Conservation (phyloP, 192 early-diverging fungal genomes). For the Dispira simplex region DNA sequence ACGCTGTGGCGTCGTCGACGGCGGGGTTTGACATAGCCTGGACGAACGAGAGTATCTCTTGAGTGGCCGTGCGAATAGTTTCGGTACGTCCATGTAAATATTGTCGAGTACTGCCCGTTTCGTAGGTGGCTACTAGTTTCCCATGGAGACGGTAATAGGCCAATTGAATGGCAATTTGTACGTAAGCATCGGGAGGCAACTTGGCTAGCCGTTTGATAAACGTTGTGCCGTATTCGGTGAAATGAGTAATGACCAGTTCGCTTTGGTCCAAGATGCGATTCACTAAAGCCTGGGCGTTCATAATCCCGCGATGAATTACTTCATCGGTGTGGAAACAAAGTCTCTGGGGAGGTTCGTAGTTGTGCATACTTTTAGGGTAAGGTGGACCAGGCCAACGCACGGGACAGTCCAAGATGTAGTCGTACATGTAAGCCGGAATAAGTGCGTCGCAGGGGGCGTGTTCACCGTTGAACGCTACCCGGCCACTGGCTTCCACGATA, state of each 20-base stretch:
- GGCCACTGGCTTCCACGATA: conserved; percentile 58
- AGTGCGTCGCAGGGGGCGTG: conserved; percentile 78
- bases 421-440: conserved; percentile 44
- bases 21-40: conserved; percentile 37
- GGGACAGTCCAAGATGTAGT: conserved; percentile 27
- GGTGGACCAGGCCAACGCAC: conserved; percentile 10
- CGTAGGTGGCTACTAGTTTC: conserved; percentile 55
- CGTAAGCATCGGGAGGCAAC: conserved; percentile 62
- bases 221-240: conserved; percentile 49
- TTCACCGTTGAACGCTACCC: conserved; percentile 44
- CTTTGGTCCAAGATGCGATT: conserved; percentile 35
- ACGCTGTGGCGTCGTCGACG: conserved; percentile 14
- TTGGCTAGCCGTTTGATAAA: conserved; percentile 61
- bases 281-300: conserved; percentile 34
- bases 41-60: conserved; percentile 51
- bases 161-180: conserved; percentile 77
- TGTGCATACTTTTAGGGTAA: not conserved
- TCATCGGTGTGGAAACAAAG: conserved; percentile 13
- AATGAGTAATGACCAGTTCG: conserved; percentile 43
- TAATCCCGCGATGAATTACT: conserved; percentile 18
- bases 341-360: not conserved
- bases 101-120: conserved; percentile 67
- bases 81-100: conserved; percentile 78
- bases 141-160: conserved; percentile 63
- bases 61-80: conserved; percentile 63